Base-by-base conservation (phyloP, 495 filamentous ascomycete genomes). In the Aspergillus kassunensis region DNA sequence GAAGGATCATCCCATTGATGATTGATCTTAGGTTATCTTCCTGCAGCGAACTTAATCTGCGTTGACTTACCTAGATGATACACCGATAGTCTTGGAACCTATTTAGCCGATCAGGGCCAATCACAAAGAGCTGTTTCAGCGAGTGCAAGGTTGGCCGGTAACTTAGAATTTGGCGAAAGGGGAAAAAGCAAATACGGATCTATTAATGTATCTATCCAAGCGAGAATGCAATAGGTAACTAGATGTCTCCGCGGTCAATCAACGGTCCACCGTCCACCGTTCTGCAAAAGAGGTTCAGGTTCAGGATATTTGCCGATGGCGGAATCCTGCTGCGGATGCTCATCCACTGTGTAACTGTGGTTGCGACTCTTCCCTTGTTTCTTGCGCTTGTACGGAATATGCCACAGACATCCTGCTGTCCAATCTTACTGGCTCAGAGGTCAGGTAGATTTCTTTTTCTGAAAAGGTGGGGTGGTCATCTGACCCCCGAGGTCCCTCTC, bases 1-100 rank as follows among this genome's bases (percentile, higher is more conserved):
- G 24, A 27, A 27, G 24, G 24, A 23, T 27, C 20, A 43, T 43
- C 23, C 6, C n/a, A n/a, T n/a, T n/a, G n/a, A n/a, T n/a, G n/a
- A n/a, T 20, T 29, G 23, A 27, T 43, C 9, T 52, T 37, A 53
- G 42, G 42, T 53, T 53, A 46, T 53, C 51, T 40, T 39, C 35
- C 51, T 53, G 51, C 51, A 53, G 35, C 23, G 15, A 44, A 31
- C 15, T 40, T 35, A 35, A 35, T 34, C 29, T 45, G 27, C 29
- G 24, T 31, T 31, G 27, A 23, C 43, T 23, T 44, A 19, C 37
- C 36, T 27, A 30, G 34, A 50, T 40, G 27, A 30, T 31, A 42
- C 37, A 50, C 35, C 47, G 25, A 51, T 10, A 29, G 25, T 11
- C 23, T 16, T 11, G 23, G 8, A 12, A 43, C 3, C 8, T 12